These are phyloP conservation scores for Taiwanofungus camphoratus DNA, from an alignment of 1,284 basidiomycete species.

Conservation along the genomic window DNA sequence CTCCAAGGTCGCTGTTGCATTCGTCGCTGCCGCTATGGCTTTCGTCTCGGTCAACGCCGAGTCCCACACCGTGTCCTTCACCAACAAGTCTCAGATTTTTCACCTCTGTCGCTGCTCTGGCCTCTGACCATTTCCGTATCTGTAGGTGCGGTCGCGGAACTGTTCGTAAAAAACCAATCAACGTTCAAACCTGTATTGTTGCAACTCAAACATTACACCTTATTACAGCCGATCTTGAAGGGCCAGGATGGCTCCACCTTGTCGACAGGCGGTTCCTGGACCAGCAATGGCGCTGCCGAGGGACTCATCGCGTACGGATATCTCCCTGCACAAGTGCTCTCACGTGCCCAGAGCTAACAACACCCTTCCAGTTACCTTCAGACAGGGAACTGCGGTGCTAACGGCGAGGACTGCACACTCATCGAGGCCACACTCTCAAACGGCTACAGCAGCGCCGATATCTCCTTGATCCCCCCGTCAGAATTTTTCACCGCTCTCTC, in stretches of 20 bases:
- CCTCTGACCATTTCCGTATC: not conserved
- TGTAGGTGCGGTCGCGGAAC: not conserved
- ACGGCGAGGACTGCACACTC: not conserved
- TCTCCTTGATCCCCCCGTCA: not conserved
- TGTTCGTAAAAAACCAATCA: not conserved
- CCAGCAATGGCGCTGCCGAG: slow-evolving; percentile 11
- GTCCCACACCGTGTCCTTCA: slow-evolving; percentile 6
- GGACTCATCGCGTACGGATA: slow-evolving; percentile 15
- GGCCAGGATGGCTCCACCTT: slow-evolving; percentile 7
- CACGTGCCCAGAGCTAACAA: not conserved
- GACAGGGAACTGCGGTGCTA: slow-evolving; percentile 3
- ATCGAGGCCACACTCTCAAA: not conserved
- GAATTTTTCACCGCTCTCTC: not conserved
- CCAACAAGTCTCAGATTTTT: not conserved
- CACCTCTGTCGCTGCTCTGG: not conserved
- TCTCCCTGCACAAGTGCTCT: not conserved
- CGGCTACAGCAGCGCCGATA: not conserved
- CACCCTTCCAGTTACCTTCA: slow-evolving; percentile 17
- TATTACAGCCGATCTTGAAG: slow-evolving; percentile 18
- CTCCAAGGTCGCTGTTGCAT: not conserved
- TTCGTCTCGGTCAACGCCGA: not conserved
- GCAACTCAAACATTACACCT: slow-evolving; percentile 8
- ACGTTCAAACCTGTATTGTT: not conserved
- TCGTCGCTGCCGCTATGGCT: not conserved
- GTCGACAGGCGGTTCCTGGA: slow-evolving; percentile 4